Evolutionary conservation across 495 filamentous ascomycete species (phyloP), one percentile per base, ranked within the genome.

Genomic region (Aspergillus olivimuriae): DNA sequence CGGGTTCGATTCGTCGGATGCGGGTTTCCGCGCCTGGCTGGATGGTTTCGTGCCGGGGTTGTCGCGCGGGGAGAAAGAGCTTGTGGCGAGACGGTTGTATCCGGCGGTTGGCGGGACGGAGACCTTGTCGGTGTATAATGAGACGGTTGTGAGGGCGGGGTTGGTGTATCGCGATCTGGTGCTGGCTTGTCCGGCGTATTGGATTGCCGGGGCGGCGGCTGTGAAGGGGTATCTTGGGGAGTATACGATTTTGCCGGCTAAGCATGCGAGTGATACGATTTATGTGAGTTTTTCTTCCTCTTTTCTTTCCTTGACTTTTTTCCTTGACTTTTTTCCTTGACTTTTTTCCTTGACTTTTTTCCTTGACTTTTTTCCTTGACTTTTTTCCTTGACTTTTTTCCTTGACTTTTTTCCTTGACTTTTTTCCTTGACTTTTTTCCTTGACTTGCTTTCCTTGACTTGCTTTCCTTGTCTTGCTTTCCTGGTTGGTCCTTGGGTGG

Each of bases 181-280:
- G n/a, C 72, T 82, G 14, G 68, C 78, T 1, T 82, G 78, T 52
- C 78, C 79, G 1, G 69, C 69, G 2, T 77, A 73, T 45, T 82
- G 76, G 78, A 65, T 76, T 50, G 64, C 76, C 1, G 57, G 56
- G 7, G 65, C 63, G 4, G 73, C 73, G 6, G 50, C 52, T 20
- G 60, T 55, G 9, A 61, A 55, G 2, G 63, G 74, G 1, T 81
- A 75, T 55, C 43, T 81, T 19, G 76, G 72, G 5, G 76, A 82
- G 51, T 83, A 82, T 46, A 73, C 68, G 0, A 80, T 82, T 43
- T 48, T 58, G 15, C 80, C 79, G 2, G 79, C 78, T 4, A 76
- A 63, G 39, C 79, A 82, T 58, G 78, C 66, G 2, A 74, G 68
- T 50, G 80, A 82, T 62, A 75, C 74, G 6, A 65, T 71, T 32